These are phyloP conservation scores for Kwoniella europaea DNA, from an alignment of 768 basidiomycete genomes.

Conservation along the genomic window DNA sequence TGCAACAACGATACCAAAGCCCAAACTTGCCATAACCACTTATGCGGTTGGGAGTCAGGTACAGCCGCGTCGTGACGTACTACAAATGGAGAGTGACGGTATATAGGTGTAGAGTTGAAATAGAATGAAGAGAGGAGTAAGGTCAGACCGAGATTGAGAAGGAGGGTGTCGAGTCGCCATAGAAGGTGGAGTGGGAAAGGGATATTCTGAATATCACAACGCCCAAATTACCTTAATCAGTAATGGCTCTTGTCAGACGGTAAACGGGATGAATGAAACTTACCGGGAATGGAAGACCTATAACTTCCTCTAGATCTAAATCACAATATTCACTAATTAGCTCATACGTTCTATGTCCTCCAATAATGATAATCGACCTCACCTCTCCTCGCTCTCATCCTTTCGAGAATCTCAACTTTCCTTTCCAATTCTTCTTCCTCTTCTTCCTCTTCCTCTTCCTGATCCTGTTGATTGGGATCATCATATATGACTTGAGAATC, in stretches of 20 bases:
- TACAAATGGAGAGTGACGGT: slow-evolving; percentile 28
- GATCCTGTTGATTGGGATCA: slow-evolving; percentile 24
- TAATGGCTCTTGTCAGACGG: background rate
- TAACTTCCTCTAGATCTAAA: slow-evolving; percentile 52
- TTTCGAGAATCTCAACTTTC: slow-evolving; percentile 53
- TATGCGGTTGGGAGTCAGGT: slow-evolving; percentile 34
- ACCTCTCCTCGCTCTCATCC: slow-evolving; percentile 53
- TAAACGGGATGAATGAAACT: slow-evolving; percentile 9
- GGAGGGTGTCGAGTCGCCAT: slow-evolving; percentile 56
- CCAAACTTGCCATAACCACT: slow-evolving; percentile 49
- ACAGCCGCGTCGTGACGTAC: background rate
- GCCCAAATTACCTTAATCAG: background rate
- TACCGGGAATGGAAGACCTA: slow-evolving; percentile 55
- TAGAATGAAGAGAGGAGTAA: slow-evolving; percentile 56
- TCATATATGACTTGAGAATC: slow-evolving; percentile 20
- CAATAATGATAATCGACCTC: slow-evolving; percentile 9
- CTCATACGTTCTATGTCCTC: no score
- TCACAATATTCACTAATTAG: no score
- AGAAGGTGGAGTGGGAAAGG: slow-evolving; percentile 54
- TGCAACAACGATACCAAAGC: slow-evolving; percentile 41
- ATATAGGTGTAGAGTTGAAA: slow-evolving; percentile 54
- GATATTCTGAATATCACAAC: slow-evolving; percentile 41
- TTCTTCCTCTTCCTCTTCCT: slow-evolving; percentile 21
- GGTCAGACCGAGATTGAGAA: slow-evolving; percentile 56
- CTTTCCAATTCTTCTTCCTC: slow-evolving; percentile 52